Conservation (phyloP, 2,329 filamentous ascomycete genomes). For the Penicillium polonicum region DNA sequence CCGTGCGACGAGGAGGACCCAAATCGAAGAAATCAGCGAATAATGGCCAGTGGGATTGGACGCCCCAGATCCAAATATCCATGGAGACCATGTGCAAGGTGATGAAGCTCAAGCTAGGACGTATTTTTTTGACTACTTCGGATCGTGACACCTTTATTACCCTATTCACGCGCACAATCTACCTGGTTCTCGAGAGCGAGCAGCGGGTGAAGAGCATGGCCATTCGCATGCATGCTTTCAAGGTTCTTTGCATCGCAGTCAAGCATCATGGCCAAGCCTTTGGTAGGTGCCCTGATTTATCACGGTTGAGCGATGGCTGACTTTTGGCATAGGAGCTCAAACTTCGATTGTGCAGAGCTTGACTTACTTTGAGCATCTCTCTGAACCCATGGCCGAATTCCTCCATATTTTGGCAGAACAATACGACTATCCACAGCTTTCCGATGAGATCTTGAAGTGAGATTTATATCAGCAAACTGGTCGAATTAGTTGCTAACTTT, state of each 20-base stretch:
- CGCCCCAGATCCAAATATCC: constrained; percentile 79
- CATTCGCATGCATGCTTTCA: constrained; percentile 96
- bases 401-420: constrained; percentile 93
- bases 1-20: constrained; percentile 70
- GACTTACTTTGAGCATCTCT: constrained; percentile 98
- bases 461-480: not conserved
- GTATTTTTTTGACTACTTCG: constrained; percentile 93
- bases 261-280: constrained; percentile 98
- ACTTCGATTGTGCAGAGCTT: constrained; percentile 97
- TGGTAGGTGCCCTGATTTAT: constrained; percentile 53
- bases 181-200: constrained; percentile 91
- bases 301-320: constrained; percentile 19
- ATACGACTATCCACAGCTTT: constrained; percentile 94
- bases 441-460: constrained; percentile 79
- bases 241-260: constrained; percentile 91
- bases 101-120: constrained; percentile 83
- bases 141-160: constrained; percentile 94
- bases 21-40: constrained; percentile 72
- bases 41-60: constrained; percentile 84
- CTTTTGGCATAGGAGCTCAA: constrained; percentile 68
- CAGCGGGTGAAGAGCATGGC: constrained; percentile 82
- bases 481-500: constrained; percentile 20
- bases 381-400: constrained; percentile 98
- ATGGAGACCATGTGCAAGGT: constrained; percentile 96
- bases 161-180: constrained; percentile 87